These are phyloP conservation scores for Pseudonectria foliicola DNA, from an alignment of 2,329 filamentous ascomycete genomes.

Conservation along the genomic window DNA sequence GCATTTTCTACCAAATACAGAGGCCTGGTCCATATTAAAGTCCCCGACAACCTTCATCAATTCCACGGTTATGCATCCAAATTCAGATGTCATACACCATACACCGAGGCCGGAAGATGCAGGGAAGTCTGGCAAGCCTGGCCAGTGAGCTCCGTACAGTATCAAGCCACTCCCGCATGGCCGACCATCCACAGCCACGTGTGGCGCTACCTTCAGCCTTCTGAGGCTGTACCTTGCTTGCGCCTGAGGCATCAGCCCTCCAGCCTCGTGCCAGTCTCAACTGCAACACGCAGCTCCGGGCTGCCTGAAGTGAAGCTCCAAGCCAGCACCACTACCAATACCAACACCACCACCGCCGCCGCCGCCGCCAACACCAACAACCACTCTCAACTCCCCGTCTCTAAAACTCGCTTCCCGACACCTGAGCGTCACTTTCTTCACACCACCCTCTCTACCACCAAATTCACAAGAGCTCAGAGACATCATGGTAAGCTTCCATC, in stretches of 20 bases:
- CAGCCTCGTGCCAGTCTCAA: constrained; percentile 20
- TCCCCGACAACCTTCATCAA: no score
- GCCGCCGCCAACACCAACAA: constrained; percentile 6
- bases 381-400: constrained; percentile 12
- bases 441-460: constrained; percentile 1
- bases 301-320: constrained; percentile 35
- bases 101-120: neutral
- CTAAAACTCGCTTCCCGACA: constrained; percentile 10
- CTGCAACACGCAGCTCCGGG: constrained; percentile 36
- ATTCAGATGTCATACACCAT: no score
- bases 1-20: no score
- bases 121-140: neutral
- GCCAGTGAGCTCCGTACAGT: neutral
- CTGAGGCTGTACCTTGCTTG: constrained; percentile 6
- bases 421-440: constrained; percentile 2
- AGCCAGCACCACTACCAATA: constrained; percentile 17
- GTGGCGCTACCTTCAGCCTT: constrained; percentile 6
- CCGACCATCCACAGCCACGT: constrained; percentile 10
- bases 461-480: constrained; percentile 11
- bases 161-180: constrained; percentile 20
- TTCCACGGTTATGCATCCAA: no score
- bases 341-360: constrained; percentile 14
- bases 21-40: no score
- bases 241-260: constrained; percentile 25
- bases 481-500: constrained; percentile 26